Percentiles rank a stretch among this genome's conserved stretches.
These are phyloP conservation scores for Metarhizium guizhouense DNA, from an alignment of 2,329 filamentous ascomycete species.

Conservation along the genomic window DNA sequence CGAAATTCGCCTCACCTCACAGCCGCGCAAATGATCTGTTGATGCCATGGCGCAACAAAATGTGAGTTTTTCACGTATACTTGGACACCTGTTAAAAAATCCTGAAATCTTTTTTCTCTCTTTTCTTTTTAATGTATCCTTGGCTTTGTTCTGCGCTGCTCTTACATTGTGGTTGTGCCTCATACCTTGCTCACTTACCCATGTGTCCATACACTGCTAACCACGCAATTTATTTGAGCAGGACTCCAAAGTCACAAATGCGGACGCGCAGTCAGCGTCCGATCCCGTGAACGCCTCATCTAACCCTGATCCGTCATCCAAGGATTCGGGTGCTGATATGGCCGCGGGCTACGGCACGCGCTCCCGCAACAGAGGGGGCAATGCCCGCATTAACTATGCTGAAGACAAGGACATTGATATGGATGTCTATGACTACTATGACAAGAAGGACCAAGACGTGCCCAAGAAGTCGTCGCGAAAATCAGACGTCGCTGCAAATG, in stretches of 20 bases:
- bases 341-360: conserved; percentile 81
- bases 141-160: background rate
- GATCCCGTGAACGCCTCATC: conserved; percentile 39
- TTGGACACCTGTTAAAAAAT: no score
- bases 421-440: conserved; percentile 66
- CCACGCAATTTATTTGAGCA: conserved; percentile 9
- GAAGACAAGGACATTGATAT: conserved; percentile 87
- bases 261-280: conserved; percentile 22
- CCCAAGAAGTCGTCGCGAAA: conserved; percentile 48
- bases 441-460: conserved; percentile 44
- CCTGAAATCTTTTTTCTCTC: background rate
- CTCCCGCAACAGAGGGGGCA: conserved; percentile 78
- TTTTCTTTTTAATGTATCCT: background rate
- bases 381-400: conserved; percentile 83
- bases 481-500: conserved; percentile 26
- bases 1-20: conserved; percentile 21
- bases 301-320: conserved; percentile 36
- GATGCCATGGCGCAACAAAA: conserved; percentile 31
- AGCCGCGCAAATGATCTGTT: conserved; percentile 24
- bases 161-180: conserved; percentile 1
- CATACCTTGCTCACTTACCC: background rate
- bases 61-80: conserved; percentile 17
- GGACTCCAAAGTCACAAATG: conserved; percentile 26
- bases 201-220: background rate
- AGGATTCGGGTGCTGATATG: conserved; percentile 40